Conservation (phyloP, 345 rosid species). For the Psidium friedrichsthalianum region DNA sequence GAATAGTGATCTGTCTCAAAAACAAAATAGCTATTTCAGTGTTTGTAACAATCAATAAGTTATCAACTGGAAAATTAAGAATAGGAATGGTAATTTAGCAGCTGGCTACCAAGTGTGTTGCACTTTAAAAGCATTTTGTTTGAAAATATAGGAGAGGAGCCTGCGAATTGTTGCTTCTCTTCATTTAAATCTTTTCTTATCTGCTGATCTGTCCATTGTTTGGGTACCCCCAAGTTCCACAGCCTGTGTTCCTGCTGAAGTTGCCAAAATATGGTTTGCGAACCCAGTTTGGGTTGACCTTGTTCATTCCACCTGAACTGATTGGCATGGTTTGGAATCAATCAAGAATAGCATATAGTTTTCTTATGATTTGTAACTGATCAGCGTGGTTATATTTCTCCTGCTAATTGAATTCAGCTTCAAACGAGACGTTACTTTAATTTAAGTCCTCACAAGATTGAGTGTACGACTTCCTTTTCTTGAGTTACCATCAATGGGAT, state of each 20-base stretch:
- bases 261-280: background rate
- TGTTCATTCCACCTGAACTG: constrained; percentile 1
- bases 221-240: background rate
- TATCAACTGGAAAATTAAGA: background rate
- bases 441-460: background rate
- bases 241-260: background rate
- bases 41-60: background rate
- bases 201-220: background rate
- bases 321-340: background rate
- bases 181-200: background rate
- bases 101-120: background rate
- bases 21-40: background rate
- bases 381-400: background rate
- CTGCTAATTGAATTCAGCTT: background rate
- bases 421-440: background rate
- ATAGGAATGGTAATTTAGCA: background rate
- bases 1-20: background rate
- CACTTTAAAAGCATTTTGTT: background rate
- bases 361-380: background rate
- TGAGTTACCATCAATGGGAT: background rate
- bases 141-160: background rate
- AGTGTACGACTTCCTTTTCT: background rate
- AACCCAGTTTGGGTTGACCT: background rate
- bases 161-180: background rate
- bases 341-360: background rate